phyloP scores from a whole-genome alignment of 768 basidiomycete genomes.

The Trametes meyenii region DNA sequence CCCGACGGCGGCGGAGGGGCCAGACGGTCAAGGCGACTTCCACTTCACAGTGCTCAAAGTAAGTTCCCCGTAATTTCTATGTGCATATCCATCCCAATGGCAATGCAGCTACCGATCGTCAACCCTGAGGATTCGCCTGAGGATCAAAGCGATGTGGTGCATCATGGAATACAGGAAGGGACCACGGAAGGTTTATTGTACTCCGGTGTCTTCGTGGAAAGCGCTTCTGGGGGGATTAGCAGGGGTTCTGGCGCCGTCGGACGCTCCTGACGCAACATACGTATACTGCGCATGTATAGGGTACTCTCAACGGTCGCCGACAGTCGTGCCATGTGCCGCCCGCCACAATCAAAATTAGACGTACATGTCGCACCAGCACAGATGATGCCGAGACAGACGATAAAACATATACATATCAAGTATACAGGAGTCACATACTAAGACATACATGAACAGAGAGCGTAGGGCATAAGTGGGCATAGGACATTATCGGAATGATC shows the following conservation, averaged over 20 bases:
- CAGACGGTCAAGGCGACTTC: slow-evolving; percentile 59
- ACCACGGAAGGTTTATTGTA: slow-evolving; percentile 56
- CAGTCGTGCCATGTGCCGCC: too few species aligned
- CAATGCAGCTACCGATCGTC: slow-evolving; percentile 52
- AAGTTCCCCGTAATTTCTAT: slow-evolving; percentile 5
- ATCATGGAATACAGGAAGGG: slow-evolving; percentile 62
- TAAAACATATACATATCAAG: too few species aligned
- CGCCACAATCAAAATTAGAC: too few species aligned
- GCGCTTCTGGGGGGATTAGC: slow-evolving; percentile 41
- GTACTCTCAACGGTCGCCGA: too few species aligned
- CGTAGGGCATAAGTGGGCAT: too few species aligned
- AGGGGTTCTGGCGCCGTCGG: slow-evolving; percentile 23
- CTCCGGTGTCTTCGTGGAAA: slow-evolving; percentile 62
- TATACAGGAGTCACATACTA: too few species aligned
- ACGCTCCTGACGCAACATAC: background rate
- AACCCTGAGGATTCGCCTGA: slow-evolving; percentile 47
- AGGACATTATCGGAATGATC: too few species aligned
- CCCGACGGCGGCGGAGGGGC: slow-evolving; percentile 41
- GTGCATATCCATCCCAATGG: background rate
- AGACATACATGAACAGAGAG: too few species aligned
- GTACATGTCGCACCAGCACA: too few species aligned
- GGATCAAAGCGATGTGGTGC: slow-evolving; percentile 57
- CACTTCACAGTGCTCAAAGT: slow-evolving; percentile 66
- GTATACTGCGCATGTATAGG: too few species aligned
- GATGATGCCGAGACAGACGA: too few species aligned